Evolutionary conservation across 139 green algal species (phyloP).

Genomic region (Picochlorum sp.): DNA sequence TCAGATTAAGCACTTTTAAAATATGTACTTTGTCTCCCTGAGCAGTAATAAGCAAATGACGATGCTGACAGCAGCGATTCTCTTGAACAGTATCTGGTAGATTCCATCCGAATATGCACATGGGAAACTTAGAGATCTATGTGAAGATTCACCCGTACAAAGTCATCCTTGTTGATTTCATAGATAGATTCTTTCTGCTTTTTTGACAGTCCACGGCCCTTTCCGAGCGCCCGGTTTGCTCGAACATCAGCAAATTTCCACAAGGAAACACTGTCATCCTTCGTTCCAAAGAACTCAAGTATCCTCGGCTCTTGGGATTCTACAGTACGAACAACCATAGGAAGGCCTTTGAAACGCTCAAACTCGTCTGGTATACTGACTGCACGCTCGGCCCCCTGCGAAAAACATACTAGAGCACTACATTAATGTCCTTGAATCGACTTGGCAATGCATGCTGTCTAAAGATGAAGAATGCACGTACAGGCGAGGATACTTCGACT

Average conservation of each 20-base stretch:
- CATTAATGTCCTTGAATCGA: neutral
- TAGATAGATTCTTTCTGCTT: slow-evolving; percentile 32
- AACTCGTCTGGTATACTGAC: slow-evolving; percentile 43
- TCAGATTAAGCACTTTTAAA: no score
- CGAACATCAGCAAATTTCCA: slow-evolving; percentile 55
- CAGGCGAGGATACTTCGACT: slow-evolving; percentile 57
- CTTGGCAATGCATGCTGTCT: slow-evolving; percentile 6
- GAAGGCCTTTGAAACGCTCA: slow-evolving; percentile 35
- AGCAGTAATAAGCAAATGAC: no score
- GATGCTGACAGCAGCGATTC: no score
- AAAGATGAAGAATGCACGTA: no score
- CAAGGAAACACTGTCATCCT: slow-evolving; percentile 12
- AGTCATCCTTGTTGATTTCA: slow-evolving; percentile 19
- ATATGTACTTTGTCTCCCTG: no score
- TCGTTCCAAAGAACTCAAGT: slow-evolving; percentile 8
- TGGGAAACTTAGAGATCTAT: slow-evolving; percentile 61
- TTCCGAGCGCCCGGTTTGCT: slow-evolving; percentile 35
- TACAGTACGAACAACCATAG: slow-evolving; percentile 37
- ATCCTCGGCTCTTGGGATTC: neutral
- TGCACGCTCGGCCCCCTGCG: slow-evolving; percentile 48
- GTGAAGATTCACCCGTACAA: slow-evolving; percentile 41
- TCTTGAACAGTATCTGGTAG: no score
- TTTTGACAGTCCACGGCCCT: slow-evolving; percentile 43
- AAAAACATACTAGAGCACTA: no score
- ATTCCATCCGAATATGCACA: no score